Conservation (phyloP, 306 rosid species). For the Parietaria judaica region DNA sequence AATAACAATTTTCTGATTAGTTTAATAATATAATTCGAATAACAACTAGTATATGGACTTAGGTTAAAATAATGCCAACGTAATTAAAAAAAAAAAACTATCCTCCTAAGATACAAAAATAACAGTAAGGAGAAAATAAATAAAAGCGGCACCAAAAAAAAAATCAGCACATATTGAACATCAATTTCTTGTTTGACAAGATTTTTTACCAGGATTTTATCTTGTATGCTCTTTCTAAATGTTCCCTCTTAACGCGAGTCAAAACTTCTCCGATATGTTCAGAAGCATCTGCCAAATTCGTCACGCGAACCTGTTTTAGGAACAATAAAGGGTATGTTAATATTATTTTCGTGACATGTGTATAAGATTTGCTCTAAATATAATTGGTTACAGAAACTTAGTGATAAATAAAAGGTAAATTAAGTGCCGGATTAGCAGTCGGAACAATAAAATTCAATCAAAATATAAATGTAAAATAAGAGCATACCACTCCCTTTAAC, state of each 20-base stretch:
- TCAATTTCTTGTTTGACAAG: not conserved
- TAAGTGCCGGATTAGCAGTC: no score
- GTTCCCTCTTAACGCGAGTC: slow-evolving; percentile 84
- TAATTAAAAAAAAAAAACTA: not conserved
- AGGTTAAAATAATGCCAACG: no score
- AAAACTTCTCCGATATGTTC: slow-evolving; percentile 95
- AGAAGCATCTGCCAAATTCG: slow-evolving; percentile 84
- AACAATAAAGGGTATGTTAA: slow-evolving; percentile 1
- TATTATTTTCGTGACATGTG: not conserved
- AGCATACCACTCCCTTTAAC: slow-evolving; percentile 86
- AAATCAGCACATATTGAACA: no score
- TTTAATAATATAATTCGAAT: no score
- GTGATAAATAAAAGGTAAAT: no score
- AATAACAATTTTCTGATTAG: not conserved
- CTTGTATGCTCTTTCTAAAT: slow-evolving; percentile 81
- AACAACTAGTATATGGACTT: no score
- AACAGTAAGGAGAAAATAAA: not conserved
- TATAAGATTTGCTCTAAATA: not conserved
- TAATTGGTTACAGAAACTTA: not conserved
- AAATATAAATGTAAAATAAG: not conserved
- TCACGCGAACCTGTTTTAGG: slow-evolving; percentile 78
- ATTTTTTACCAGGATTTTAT: slow-evolving; percentile 57
- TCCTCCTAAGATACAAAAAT: not conserved
- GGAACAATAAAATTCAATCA: no score
- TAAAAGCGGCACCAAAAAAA: no score